Evolutionary conservation across 805 yeast species (phyloP), one percentile per base, ranked within the genome.

Genomic region (Kazachstania kunashirensis): DNA sequence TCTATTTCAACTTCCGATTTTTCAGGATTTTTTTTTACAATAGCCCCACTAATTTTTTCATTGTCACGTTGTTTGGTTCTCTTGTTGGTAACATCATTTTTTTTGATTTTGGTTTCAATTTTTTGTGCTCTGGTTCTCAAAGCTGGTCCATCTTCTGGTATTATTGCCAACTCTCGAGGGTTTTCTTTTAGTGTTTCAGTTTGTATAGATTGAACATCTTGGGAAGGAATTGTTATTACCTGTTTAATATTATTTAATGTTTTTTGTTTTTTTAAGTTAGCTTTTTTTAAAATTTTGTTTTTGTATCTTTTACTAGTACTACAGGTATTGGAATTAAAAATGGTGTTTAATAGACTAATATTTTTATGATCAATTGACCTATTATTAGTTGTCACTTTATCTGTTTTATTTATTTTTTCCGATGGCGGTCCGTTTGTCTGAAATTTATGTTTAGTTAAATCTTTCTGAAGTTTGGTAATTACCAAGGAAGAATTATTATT

Each of bases 341-440:
- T 53, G 12, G 51, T 43, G 26, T 54, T 55, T 21, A 55, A 34
- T 14, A 48, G 31, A 15, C 39, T 38, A 12, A 51, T 49, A 41
- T 55, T 56, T 21, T 43, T 43, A 13, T 43, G 37, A 8, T 36
- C 43, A 6, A 38, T 41, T 6, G 41, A 34, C 24, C 34, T 41
- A 16, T 24, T 16, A 9, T 40, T 33, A 2, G 36, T 24, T 20
- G 34, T 34, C 29, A 28, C 35, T 23, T 27, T 34, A 13, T 29
- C 29, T 17, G 21, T 27, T 5, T n/a, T 32, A 17, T 18, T 34
- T 40, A 20, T 12, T 9, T 13, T 11, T 14, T 31, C 18, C 20
- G 11, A 24, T 10, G 13, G 13, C 10, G 17, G 20, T 16, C 16
- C 29, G 24, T 24, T 23, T 18, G 21, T n/a, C 18, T 24, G 18